Base-by-base conservation (phyloP, 2,329 filamentous ascomycete genomes). In the Penicillium sp. region DNA sequence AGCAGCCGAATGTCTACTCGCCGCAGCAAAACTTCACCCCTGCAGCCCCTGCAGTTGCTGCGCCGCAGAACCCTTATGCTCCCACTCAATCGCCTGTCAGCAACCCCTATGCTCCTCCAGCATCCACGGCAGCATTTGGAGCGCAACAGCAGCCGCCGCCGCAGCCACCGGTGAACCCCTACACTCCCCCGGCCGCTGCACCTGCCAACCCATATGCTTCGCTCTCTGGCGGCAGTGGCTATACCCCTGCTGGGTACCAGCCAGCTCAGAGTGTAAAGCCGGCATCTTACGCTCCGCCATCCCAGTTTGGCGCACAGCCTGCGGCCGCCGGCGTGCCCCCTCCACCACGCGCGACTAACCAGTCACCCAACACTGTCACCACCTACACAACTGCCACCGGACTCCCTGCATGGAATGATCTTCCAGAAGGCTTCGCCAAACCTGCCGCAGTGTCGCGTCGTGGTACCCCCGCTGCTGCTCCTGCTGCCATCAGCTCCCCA, bases 321-420 rank as follows among this genome's bases (percentile, higher is more conserved):
- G 56, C 77, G 72, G 69, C 77, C 68, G 65, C 70, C 63, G 63
- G 73, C 70, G 72, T 84, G 48, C 81, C 83, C 29, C 86, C 86
- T 41, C 86, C 86, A 56, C 86, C 87, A 52, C 85, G 89, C 60
- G 86, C 85, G 59, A 82, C 84, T 26, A 87, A 86, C 35, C 84
- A 87, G n/a, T 88, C 90, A 16, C 82, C 84, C 16, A 64, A 61
- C 56, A 81, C 86, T 41, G 87, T 91, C 22, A 86, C 90, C 19
- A 85, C 90, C 10, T 76, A 76, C 56, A 74, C 75, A 31, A 86
- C 86, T 68, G 80, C 85, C 56, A 88, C 87, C 69, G 88, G 89
- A 62, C 87, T 88, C 61, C 85, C 88, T 27, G 89, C 90, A 66
- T 99, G 95, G 95, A 99, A 99, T 66, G 95, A 99, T 74, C 89